Base-by-base conservation (phyloP, 257 asterid genomes). In the Anisodus acutangulus region DNA sequence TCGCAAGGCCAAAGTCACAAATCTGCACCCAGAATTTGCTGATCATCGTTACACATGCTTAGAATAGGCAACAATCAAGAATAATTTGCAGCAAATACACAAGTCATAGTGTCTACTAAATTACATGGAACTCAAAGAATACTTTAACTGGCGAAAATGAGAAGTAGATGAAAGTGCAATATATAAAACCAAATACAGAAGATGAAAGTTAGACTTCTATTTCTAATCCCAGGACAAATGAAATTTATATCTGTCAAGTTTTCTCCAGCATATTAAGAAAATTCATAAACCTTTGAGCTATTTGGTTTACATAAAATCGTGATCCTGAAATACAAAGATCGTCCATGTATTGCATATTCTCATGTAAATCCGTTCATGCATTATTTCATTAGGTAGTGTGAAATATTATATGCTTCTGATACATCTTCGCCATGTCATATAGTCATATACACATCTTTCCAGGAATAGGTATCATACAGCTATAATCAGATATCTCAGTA, bases 1-100 rank as follows among this genome's bases (percentile, higher is more conserved):
- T 93, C n/a, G 97, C 91, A 6, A 93, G 92, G 71, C 97, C 95
- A 85, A 93, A 93, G 89, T 93, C 97, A 84, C 97, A 93, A 12
- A 93, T 93, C 97, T 93, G 88, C 45, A 74, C 59, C 35, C 57
- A 26, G 45, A 81, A 3, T 47, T 51, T 72, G 15, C 26, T 68
- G 81, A 80, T 78, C 78, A 85, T 51, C 51, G 8, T 15, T 80
- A 37, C 70, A 19, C 79, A 83, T 47, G 13, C 60, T 64, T 19
- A 66, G 39, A 66, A 1, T 15, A 81, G 11, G 62, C 13, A 15
- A 51, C 12, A 76, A 51, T 26, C 63, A 76, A 76, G 81, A 3
- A 0, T 7, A 76, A 26, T 51, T 49, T 76, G 45, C 45, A 76
- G 63, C 63, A 76, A 51, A 6, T 26, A 51, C 81, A 19, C 8